phyloP scores from a whole-genome alignment of 768 basidiomycete species.

The Tubosaeta brunneosetosa region DNA sequence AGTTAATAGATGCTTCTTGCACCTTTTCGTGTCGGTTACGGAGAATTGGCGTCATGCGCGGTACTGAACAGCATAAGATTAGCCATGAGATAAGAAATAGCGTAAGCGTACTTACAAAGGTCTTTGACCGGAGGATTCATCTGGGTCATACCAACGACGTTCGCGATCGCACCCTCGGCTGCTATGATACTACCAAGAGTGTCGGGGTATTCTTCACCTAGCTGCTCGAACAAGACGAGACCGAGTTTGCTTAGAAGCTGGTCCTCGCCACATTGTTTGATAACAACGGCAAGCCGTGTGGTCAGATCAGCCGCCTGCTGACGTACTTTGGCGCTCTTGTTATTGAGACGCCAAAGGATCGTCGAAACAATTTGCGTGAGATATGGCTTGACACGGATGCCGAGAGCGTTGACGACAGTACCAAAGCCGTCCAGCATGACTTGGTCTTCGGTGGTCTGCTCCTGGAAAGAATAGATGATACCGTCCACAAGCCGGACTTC shows the following conservation, averaged over 20 bases:
- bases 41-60: conserved; percentile 99
- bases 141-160: conserved; percentile 99
- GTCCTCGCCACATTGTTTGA: conserved; percentile 98
- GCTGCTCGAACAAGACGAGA: conserved; percentile 94
- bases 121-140: conserved; percentile 99
- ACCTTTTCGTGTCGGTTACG: conserved; percentile 99
- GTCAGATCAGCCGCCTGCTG: conserved; percentile 99
- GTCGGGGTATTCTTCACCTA: conserved; percentile 99
- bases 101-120: conserved; percentile 63
- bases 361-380: conserved; percentile 98
- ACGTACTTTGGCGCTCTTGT: conserved; percentile 98
- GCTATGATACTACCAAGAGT: conserved; percentile 99
- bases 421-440: conserved; percentile 99
- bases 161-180: conserved; percentile 97
- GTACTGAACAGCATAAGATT: conserved; percentile 50
- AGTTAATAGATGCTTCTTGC: conserved; percentile 98
- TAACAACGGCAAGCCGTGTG: conserved; percentile 91
- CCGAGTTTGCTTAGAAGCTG: conserved; percentile 93
- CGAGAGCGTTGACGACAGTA: conserved; percentile 93
- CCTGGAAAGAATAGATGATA: conserved; percentile 99
- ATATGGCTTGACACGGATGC: conserved; percentile 96
- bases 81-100: background rate
- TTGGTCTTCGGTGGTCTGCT: conserved; percentile 98
- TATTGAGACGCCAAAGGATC: conserved; percentile 97
- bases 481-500: conserved; percentile 95